Base-by-base conservation (phyloP, 164 flowering plant species). In the Nymphaea thermarum region DNA sequence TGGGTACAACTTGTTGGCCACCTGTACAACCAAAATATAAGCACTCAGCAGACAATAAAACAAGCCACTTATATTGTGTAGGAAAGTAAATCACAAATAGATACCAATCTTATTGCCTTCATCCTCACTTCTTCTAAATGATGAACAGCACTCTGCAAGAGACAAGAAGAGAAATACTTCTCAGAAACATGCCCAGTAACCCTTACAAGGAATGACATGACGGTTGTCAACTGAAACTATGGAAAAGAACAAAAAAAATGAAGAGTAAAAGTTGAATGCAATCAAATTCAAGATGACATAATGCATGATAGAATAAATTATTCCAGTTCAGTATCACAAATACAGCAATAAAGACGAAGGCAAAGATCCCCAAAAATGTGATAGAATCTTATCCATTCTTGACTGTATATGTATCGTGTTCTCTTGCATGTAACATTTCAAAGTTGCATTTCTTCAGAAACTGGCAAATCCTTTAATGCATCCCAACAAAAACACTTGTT, bases 31-130 rank as follows among this genome's bases (percentile, higher is more conserved):
- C 43, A 68, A 11, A 36, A 41, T 43, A 71, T 45, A 17, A 59
- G 5, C 64, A 62, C 64, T 62, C n/a, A 62, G 12, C 64, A 62
- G 36, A 62, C 11, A 41, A 62, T 10, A 62, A 17, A 17, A 62
- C 18, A 62, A 4, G 10, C 7, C 41, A 62, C 18, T 12, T 17
- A 17, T 17, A 12, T 62, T 17, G n/a, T 41, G 10, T 11, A 62
- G 41, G 17, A 61, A 47, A 47, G 7, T n/a, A 62, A 10, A 62
- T 4, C 3, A 62, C 43, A 63, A 25, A 18, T 44, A 5, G 65
- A 25, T 92, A 95, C 99, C 97, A 95, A 82, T 59, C 99, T 96
- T 73, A 95, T 92, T 64, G 99, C 98, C 82, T 90, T 92, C 93
- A 84, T 87, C 6, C 96, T 89, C 57, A 95, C 96, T 82, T 95